A percentile compares a stretch with the other conserved stretches of the same genome.
Evolutionary conservation across 495 filamentous ascomycete genomes (phyloP).

Genomic region (Ramalina intermedia): DNA sequence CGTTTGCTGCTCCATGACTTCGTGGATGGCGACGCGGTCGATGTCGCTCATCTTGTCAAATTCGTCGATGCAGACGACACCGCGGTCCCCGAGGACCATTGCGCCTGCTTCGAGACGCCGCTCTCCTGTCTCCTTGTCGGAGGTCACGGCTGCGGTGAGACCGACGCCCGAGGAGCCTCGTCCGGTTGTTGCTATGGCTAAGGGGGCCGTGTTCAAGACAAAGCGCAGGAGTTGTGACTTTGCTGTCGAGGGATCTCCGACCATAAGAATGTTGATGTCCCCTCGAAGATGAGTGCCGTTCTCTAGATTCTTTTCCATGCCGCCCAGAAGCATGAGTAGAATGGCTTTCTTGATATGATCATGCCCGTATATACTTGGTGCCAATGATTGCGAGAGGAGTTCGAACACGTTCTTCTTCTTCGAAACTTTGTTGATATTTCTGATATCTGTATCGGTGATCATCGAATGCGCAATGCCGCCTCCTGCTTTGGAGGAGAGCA

Average conservation of each 20-base stretch:
- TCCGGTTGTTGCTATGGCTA: slow-evolving; percentile 95
- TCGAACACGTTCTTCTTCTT: slow-evolving; percentile 95
- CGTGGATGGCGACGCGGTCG: slow-evolving; percentile 95
- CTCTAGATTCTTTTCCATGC: slow-evolving; percentile 97
- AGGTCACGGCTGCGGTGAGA: slow-evolving; percentile 92
- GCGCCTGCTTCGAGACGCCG: slow-evolving; percentile 90
- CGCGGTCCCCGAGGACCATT: slow-evolving; percentile 95
- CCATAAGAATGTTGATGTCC: slow-evolving; percentile 99
- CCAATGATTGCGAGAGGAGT: slow-evolving; percentile 83
- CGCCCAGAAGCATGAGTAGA: slow-evolving; percentile 89
- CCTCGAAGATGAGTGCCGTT: slow-evolving; percentile 96
- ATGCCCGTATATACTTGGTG: slow-evolving; percentile 95
- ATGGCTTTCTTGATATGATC: slow-evolving; percentile 98
- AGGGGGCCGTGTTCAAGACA: slow-evolving; percentile 89
- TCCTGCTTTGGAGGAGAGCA: slow-evolving; percentile 89
- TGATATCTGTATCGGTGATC: slow-evolving; percentile 95
- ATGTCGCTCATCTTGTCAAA: slow-evolving; percentile 99
- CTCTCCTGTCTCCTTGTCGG: slow-evolving; percentile 96
- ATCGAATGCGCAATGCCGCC: slow-evolving; percentile 83
- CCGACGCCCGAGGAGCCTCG: slow-evolving; percentile 95
- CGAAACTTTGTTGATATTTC: slow-evolving; percentile 94
- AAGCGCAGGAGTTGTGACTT: slow-evolving; percentile 97
- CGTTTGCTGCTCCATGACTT: slow-evolving; percentile 99
- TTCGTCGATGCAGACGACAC: slow-evolving; percentile 98
- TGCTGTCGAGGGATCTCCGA: slow-evolving; percentile 95